phyloP scores from a whole-genome alignment of 164 flowering plant genomes.

The Magnolia officinalis region DNA sequence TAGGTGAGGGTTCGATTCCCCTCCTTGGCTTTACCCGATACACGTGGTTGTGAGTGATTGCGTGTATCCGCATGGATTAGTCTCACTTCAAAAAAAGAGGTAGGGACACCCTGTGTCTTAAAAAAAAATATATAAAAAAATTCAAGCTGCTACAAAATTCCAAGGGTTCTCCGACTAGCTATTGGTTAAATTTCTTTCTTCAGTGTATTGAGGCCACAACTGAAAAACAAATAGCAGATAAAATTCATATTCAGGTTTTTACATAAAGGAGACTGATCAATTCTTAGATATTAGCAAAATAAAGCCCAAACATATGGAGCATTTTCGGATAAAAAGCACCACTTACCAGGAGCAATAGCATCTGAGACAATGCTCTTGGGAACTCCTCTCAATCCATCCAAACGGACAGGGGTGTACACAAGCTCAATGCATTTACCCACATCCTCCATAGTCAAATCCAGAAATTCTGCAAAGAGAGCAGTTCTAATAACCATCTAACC shows the following conservation, averaged over 20 bases:
- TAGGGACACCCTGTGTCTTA: too few species aligned
- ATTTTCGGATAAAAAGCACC: not conserved
- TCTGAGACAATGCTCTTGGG: conserved; percentile 55
- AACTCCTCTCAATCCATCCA: conserved; percentile 68
- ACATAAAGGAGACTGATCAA: not conserved
- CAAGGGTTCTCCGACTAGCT: not conserved
- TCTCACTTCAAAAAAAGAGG: too few species aligned
- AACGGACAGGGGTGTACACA: conserved; percentile 75
- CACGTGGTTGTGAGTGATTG: too few species aligned
- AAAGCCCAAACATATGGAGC: not conserved
- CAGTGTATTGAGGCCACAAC: not conserved
- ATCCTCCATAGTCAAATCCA: conserved; percentile 69
- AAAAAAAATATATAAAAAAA: too few species aligned
- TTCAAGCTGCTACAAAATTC: not conserved
- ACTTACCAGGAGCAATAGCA: conserved; percentile 77
- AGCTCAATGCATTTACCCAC: conserved; percentile 75
- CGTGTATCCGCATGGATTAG: too few species aligned
- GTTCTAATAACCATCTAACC: not conserved
- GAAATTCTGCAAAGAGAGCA: conserved; percentile 44
- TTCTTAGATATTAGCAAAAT: not conserved
- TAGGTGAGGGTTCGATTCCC: not conserved
- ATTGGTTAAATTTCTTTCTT: conserved; percentile 2
- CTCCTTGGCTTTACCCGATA: not conserved
- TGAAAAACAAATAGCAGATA: not conserved
- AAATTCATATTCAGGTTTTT: not conserved